These are phyloP conservation scores for Saccharomycopsis babjevae DNA, from an alignment of 805 yeast genomes.

Conservation along the genomic window DNA sequence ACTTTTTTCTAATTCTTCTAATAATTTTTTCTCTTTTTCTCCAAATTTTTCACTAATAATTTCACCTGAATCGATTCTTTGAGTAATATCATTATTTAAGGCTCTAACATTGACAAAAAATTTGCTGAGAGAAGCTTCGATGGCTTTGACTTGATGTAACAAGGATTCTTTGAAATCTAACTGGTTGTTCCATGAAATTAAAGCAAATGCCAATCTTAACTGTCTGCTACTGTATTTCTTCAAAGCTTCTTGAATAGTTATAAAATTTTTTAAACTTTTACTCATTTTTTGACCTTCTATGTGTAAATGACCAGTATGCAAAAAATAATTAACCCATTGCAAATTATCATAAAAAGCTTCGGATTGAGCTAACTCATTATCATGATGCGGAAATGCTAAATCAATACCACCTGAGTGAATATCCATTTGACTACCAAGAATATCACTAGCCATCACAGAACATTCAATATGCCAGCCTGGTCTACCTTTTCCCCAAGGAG, in stretches of 20 bases:
- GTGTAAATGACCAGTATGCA: conserved; percentile 96
- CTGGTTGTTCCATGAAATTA: conserved; percentile 87
- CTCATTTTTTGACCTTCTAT: conserved; percentile 99
- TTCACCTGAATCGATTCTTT: conserved; percentile 34
- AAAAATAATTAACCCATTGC: conserved; percentile 95
- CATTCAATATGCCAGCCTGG: conserved; percentile 99
- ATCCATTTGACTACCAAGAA: conserved; percentile 76
- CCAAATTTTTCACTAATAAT: conserved; percentile 55
- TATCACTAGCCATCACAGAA: conserved; percentile 94
- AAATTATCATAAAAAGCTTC: conserved; percentile 83
- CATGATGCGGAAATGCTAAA: conserved; percentile 97
- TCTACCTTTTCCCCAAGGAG: conserved; percentile 96
- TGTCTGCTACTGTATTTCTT: conserved; percentile 64
- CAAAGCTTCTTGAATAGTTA: conserved; percentile 87
- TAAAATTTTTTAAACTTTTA: conserved; percentile 87
- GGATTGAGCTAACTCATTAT: conserved; percentile 93
- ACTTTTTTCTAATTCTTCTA: conserved; percentile 38
- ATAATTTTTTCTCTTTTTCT: conserved; percentile 43
- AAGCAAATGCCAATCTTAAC: conserved; percentile 80
- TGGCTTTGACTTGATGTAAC: conserved; percentile 62
- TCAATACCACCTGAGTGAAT: conserved; percentile 97
- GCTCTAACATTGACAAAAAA: conserved; percentile 87
- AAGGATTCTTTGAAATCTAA: conserved; percentile 84
- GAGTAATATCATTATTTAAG: conserved; percentile 53
- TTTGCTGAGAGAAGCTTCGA: conserved; percentile 67